Percentiles rank a stretch among this genome's conserved stretches.
Conservation (phyloP, 345 rosid genomes). For the Eucalyptus regnans region DNA sequence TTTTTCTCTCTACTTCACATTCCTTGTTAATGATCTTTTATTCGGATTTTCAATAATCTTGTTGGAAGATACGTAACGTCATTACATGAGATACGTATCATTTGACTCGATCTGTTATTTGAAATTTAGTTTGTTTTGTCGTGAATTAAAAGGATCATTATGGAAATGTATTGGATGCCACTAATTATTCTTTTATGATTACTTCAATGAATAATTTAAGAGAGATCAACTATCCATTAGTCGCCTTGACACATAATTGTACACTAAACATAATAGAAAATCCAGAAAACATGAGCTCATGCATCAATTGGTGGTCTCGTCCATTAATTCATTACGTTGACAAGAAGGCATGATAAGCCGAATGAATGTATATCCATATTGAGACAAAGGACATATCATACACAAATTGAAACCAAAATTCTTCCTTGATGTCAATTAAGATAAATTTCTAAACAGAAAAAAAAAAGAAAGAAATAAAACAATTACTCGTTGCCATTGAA, state of each 20-base stretch:
- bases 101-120: not conserved
- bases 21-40: not conserved
- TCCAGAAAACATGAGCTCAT: not conserved
- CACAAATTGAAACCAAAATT: not conserved
- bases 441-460: rapidly evolving
- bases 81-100: not conserved
- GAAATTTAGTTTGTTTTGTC: not conserved
- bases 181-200: not conserved
- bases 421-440: not conserved
- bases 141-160: not conserved
- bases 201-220: not conserved
- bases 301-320: not conserved
- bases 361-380: not conserved
- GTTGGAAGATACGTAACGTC: not conserved
- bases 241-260: not conserved
- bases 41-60: not conserved
- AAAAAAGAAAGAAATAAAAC: not conserved
- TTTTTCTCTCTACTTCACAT: not conserved
- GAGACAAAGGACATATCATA: not conserved
- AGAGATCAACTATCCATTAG: not conserved
- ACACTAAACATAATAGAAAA: not conserved
- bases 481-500: not conserved
- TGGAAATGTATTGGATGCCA: not conserved
- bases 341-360: not conserved
- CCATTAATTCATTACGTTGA: not conserved